Percentiles rank a stretch among this genome's conserved stretches.
Evolutionary conservation across 164 flowering plant genomes (phyloP).

Genomic region (Santalum album): DNA sequence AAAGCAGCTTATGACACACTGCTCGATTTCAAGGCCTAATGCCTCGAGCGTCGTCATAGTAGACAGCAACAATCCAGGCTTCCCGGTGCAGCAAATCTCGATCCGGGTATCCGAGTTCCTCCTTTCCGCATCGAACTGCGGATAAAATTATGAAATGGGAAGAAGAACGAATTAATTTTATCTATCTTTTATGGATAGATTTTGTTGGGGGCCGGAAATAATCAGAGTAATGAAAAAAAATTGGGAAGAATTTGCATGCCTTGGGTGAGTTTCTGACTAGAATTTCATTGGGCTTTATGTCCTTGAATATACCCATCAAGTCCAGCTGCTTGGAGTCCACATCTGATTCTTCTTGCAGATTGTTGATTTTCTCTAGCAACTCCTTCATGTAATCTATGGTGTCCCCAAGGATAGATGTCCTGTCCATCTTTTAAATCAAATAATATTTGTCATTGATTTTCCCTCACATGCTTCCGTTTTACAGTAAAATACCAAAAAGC

Average conservation of each 20-base stretch:
- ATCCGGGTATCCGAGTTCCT: conserved; percentile 49
- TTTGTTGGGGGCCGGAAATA: too few relatives aligned
- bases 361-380: conserved; percentile 61
- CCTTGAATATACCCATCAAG: conserved; percentile 39
- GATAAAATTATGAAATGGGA: not conserved
- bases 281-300: conserved; percentile 48
- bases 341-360: conserved; percentile 40
- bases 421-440: conserved; percentile 68
- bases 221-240: too few relatives aligned
- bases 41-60: conserved; percentile 69
- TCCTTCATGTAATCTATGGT: conserved; percentile 91
- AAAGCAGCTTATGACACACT: conserved; percentile 90
- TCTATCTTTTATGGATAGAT: too few relatives aligned
- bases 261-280: conserved; percentile 66
- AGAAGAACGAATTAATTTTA: too few relatives aligned
- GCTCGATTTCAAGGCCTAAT: conserved; percentile 81
- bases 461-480: too few relatives aligned
- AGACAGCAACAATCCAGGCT: conserved; percentile 68
- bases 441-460: too few relatives aligned
- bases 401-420: conserved; percentile 90
- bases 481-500: too few relatives aligned
- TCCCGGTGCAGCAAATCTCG: conserved; percentile 64
- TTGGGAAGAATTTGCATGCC: too few relatives aligned
- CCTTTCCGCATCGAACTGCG: conserved; percentile 80
- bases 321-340: conserved; percentile 32